These are phyloP conservation scores for Saccharomyces paradoxus DNA, from an alignment of 805 yeast genomes.

Conservation along the genomic window DNA sequence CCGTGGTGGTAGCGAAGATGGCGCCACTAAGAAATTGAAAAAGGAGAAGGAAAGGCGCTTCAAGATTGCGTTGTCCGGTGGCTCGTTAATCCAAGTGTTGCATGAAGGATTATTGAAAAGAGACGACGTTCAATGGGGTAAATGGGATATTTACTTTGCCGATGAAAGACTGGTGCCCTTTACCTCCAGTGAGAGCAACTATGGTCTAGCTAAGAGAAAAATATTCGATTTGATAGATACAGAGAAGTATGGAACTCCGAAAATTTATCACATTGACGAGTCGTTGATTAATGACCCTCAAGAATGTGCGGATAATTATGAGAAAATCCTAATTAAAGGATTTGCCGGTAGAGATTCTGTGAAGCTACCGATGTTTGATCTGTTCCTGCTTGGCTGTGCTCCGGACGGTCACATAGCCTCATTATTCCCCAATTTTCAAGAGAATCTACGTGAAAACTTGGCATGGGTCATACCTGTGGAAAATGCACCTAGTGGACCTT, in stretches of 20 bases:
- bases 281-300: conserved; percentile 66
- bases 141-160: conserved; percentile 94
- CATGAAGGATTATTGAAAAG: conserved; percentile 77
- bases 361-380: conserved; percentile 88
- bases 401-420: conserved; percentile 98
- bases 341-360: conserved; percentile 96
- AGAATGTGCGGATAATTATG: conserved; percentile 91
- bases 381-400: conserved; percentile 89
- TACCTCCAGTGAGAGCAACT: conserved; percentile 73
- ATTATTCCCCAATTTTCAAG: conserved; percentile 82
- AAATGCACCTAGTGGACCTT: conserved; percentile 85
- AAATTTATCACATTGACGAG: conserved; percentile 77
- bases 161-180: conserved; percentile 93
- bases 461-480: conserved; percentile 95
- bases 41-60: conserved; percentile 62
- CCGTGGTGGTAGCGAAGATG: conserved; percentile 1
- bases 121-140: conserved; percentile 76
- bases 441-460: conserved; percentile 74
- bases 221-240: conserved; percentile 53
- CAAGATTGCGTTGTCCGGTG: conserved; percentile 88
- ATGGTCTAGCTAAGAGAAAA: conserved; percentile 78
- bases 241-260: conserved; percentile 43
- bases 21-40: conserved; percentile 33
- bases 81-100: conserved; percentile 79
- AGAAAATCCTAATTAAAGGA: conserved; percentile 73